A percentile compares a stretch with the other conserved stretches of the same genome.
These are phyloP conservation scores for Ogataea dorogensis DNA, from an alignment of 805 yeast genomes.

Conservation along the genomic window DNA sequence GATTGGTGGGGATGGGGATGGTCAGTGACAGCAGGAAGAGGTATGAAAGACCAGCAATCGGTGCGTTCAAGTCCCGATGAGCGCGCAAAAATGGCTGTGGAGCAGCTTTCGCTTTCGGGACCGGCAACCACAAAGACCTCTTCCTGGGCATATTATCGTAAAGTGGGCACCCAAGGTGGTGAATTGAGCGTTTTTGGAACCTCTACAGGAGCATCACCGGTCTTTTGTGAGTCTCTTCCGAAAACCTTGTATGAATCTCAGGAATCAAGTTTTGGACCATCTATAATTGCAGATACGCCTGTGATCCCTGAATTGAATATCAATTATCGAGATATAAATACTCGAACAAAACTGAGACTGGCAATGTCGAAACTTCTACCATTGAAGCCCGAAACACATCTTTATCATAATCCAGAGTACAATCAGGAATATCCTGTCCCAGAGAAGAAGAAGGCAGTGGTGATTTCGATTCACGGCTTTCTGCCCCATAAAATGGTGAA, in stretches of 20 bases:
- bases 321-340: slow-evolving; percentile 29
- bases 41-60: slow-evolving; percentile 3
- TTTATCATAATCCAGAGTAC: slow-evolving; percentile 24
- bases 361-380: slow-evolving; percentile 21
- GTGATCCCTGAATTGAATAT: slow-evolving; percentile 29
- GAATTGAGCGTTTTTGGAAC: slow-evolving; percentile 33
- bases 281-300: slow-evolving; percentile 8
- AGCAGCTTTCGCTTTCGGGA: slow-evolving; percentile 24
- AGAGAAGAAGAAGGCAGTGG: slow-evolving; percentile 53
- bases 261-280: slow-evolving; percentile 20
- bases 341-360: slow-evolving; percentile 28
- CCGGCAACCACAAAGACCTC: slow-evolving; percentile 20
- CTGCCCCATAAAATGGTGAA: slow-evolving; percentile 84
- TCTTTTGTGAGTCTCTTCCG: slow-evolving; percentile 26
- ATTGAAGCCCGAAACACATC: slow-evolving; percentile 29
- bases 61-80: slow-evolving; percentile 18
- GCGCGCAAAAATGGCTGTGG: slow-evolving; percentile 24
- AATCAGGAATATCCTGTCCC: slow-evolving; percentile 5
- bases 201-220: slow-evolving; percentile 28
- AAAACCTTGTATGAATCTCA: slow-evolving; percentile 29
- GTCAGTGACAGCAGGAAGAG: slow-evolving; percentile 1
- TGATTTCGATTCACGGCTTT: slow-evolving; percentile 94
- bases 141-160: slow-evolving; percentile 32
- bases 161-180: slow-evolving; percentile 16
- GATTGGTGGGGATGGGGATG: slow-evolving; percentile 13